Percentiles rank a stretch among this genome's conserved stretches.
Evolutionary conservation across 768 basidiomycete species (phyloP).

Genomic region (Boletus patriciae): DNA sequence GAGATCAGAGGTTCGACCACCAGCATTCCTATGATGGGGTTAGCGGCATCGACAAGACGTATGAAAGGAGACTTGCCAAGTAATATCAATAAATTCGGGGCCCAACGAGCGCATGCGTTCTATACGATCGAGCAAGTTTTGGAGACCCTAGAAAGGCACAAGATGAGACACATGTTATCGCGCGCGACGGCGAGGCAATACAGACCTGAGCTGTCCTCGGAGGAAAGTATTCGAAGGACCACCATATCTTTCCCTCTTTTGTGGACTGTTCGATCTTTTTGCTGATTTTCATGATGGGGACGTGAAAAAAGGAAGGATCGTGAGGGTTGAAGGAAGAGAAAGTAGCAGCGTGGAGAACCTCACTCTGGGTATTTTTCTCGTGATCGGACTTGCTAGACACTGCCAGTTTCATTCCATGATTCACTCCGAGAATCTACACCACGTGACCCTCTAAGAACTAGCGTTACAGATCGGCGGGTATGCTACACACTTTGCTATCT

Average conservation of each 20-base stretch:
- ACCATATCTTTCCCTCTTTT: conserved; percentile 88
- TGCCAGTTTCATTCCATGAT: conserved; percentile 6
- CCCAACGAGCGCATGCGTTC: conserved; percentile 95
- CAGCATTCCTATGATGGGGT: conserved; percentile 75
- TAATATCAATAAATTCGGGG: conserved; percentile 98
- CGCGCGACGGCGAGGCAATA: conserved; percentile 1
- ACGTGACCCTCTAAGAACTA: conserved; percentile 20
- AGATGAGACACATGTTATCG: conserved; percentile 2
- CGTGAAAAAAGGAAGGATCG: conserved; percentile 25
- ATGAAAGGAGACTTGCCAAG: conserved; percentile 57
- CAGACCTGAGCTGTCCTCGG: conserved; percentile 89
- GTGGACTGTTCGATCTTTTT: conserved; percentile 87
- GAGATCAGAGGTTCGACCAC: conserved; percentile 91
- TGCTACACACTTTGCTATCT: background rate
- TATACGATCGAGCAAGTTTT: conserved; percentile 97
- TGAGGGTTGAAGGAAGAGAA: conserved; percentile 11
- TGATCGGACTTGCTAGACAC: conserved; percentile 5
- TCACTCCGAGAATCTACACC: background rate
- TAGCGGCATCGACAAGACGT: background rate
- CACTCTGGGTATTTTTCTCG: conserved; percentile 28
- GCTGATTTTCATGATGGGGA: conserved; percentile 79
- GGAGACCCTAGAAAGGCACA: conserved; percentile 40
- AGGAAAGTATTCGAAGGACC: conserved; percentile 99
- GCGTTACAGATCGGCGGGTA: background rate
- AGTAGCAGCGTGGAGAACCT: background rate